phyloP scores from a whole-genome alignment of 495 filamentous ascomycete species.

The Penicillium flavigenum region DNA sequence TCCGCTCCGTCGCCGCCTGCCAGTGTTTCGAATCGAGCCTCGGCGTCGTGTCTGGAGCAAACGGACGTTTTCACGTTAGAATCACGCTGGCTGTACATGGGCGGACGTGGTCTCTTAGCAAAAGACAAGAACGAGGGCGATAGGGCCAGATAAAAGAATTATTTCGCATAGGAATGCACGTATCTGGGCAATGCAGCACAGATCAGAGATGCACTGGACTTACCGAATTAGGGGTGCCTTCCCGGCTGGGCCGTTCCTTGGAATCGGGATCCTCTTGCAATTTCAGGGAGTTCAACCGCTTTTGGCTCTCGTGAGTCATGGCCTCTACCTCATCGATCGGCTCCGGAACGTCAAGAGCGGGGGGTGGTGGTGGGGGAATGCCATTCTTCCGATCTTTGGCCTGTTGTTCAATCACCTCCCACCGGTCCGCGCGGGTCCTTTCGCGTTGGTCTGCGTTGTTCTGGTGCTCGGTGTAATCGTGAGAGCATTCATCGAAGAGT shows the following conservation, averaged over 20 bases:
- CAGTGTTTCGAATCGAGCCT: slow-evolving; percentile 40
- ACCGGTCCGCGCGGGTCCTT: slow-evolving; percentile 72
- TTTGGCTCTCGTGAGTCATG: slow-evolving; percentile 76
- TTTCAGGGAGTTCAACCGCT: slow-evolving; percentile 78
- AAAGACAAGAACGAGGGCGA: slow-evolving; percentile 33
- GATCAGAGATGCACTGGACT: slow-evolving; percentile 37
- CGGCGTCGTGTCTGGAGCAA: slow-evolving; percentile 53
- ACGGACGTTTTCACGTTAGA: slow-evolving; percentile 53
- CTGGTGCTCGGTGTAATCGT: slow-evolving; percentile 96
- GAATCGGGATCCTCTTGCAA: slow-evolving; percentile 66
- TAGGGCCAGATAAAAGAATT: slow-evolving; percentile 10
- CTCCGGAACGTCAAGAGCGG: slow-evolving; percentile 51
- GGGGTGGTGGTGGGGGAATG: slow-evolving; percentile 37
- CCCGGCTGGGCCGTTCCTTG: slow-evolving; percentile 48
- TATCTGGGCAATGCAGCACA: slow-evolving; percentile 20
- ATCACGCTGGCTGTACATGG: slow-evolving; percentile 48
- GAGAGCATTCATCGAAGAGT: slow-evolving; percentile 97
- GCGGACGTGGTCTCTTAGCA: slow-evolving; percentile 45
- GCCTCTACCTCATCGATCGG: slow-evolving; percentile 71
- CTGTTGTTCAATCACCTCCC: slow-evolving; percentile 80
- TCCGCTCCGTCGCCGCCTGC: slow-evolving; percentile 46
- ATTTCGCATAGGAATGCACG: slow-evolving; percentile 20
- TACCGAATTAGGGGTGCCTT: slow-evolving; percentile 45
- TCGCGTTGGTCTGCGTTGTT: slow-evolving; percentile 80
- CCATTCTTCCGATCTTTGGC: slow-evolving; percentile 66